A percentile compares a stretch with the other conserved stretches of the same genome.
Conservation (phyloP, 192 early-diverging fungal genomes). For the Podila clonocystis region DNA sequence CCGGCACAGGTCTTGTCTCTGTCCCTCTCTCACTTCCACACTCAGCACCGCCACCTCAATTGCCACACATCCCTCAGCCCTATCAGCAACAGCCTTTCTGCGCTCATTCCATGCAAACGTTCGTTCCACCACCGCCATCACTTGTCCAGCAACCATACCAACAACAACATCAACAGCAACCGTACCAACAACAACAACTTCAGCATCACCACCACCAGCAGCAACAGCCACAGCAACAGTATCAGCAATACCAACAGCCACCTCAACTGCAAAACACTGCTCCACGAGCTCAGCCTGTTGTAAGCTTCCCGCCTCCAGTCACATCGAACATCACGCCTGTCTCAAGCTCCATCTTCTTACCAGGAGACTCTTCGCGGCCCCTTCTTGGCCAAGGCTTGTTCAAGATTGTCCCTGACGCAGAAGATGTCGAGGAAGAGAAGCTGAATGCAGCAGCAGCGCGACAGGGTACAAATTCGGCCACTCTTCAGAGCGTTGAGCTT, state of each 20-base stretch:
- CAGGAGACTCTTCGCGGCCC: constrained; percentile 32
- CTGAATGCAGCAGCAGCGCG: not conserved
- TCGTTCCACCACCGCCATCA: not conserved
- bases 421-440: constrained; percentile 31
- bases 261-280: not conserved
- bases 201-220: not conserved
- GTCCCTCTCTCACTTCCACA: constrained; percentile 19
- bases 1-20: constrained; percentile 42
- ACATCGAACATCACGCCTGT: constrained; percentile 7
- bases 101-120: not conserved
- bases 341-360: constrained; percentile 17
- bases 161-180: constrained; percentile 6
- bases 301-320: not conserved
- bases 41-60: not conserved
- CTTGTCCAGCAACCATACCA: not conserved
- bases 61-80: not conserved
- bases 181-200: constrained; percentile 5
- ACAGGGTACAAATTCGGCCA: not conserved
- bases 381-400: constrained; percentile 38
- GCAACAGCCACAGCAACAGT: not conserved
- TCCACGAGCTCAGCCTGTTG: not conserved
- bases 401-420: constrained; percentile 47
- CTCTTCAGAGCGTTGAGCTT: constrained; percentile 16
- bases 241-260: constrained; percentile 1
- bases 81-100: constrained; percentile 5